Conservation (phyloP, 179 eudicot species). For the Gypsophila paniculata region DNA sequence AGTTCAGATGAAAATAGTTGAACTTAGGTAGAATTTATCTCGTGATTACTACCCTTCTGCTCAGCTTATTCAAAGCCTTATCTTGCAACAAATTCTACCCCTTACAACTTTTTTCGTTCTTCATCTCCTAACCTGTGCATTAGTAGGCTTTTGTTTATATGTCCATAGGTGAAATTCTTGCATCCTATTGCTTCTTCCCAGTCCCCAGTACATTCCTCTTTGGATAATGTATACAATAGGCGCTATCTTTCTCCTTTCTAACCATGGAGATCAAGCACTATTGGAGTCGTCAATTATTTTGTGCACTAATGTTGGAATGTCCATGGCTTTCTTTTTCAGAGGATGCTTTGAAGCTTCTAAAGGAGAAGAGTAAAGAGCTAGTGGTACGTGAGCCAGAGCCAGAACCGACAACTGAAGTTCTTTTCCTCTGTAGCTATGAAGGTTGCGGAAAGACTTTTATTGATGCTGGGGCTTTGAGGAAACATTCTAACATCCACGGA, state of each 20-base stretch:
- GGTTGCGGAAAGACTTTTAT: constrained; percentile 97
- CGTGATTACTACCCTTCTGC: too few relatives aligned
- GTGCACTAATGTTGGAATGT: neutral
- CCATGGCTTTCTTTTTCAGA: constrained; percentile 31
- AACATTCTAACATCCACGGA: constrained; percentile 96
- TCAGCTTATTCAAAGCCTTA: too few relatives aligned
- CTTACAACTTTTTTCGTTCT: too few relatives aligned
- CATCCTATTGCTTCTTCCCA: neutral
- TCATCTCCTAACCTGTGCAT: too few relatives aligned
- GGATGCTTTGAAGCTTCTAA: constrained; percentile 63
- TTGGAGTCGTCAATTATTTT: neutral
- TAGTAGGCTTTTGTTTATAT: too few relatives aligned
- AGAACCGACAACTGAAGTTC: constrained; percentile 94
- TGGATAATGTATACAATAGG: neutral
- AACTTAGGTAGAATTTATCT: too few relatives aligned
- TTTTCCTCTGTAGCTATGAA: constrained; percentile 94
- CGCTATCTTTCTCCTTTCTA: neutral
- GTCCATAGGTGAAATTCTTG: neutral
- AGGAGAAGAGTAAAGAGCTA: constrained; percentile 62
- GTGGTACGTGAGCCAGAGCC: constrained; percentile 75
- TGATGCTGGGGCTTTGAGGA: constrained; percentile 93
- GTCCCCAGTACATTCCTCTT: neutral
- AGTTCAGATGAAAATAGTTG: too few relatives aligned
- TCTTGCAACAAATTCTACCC: too few relatives aligned
- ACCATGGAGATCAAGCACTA: neutral